Evolutionary conservation across 345 rosid species (phyloP).

Genomic region (Pistacia atlantica): DNA sequence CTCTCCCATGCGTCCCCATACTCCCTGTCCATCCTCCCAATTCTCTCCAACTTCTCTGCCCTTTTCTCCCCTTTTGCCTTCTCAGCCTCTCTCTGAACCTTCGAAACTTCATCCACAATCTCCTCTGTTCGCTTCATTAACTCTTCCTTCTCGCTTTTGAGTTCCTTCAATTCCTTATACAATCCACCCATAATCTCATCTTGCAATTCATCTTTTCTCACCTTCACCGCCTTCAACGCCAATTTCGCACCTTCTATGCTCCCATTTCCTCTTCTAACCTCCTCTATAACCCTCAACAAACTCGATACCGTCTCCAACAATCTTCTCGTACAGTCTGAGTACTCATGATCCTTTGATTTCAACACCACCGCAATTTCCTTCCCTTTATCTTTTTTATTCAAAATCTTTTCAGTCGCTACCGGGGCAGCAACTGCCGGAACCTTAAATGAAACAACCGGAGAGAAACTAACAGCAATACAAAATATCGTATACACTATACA

Average conservation of each 20-base stretch:
- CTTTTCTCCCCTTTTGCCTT: conserved; percentile 36
- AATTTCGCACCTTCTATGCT: conserved; percentile 35
- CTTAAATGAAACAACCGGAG: conserved; percentile 46
- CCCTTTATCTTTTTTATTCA: conserved; percentile 32
- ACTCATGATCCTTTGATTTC: conserved; percentile 50
- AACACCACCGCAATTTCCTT: conserved; percentile 34
- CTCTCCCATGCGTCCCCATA: conserved; percentile 63
- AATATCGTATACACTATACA: conserved; percentile 51
- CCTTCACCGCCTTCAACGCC: conserved; percentile 57
- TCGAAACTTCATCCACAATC: conserved; percentile 47
- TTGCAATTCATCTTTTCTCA: conserved; percentile 62
- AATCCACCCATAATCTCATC: conserved; percentile 62
- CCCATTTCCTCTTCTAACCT: conserved; percentile 59
- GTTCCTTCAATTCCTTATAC: conserved; percentile 43
- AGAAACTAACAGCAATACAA: conserved; percentile 68
- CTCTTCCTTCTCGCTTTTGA: conserved; percentile 52
- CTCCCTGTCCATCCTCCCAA: conserved; percentile 58
- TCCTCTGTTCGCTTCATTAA: conserved; percentile 52
- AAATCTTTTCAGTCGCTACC: conserved; percentile 37
- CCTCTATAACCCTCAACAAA: conserved; percentile 56
- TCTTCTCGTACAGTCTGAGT: conserved; percentile 51
- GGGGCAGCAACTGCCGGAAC: conserved; percentile 59
- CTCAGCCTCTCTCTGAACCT: conserved; percentile 45
- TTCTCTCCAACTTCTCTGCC: conserved; percentile 43
- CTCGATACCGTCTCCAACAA: conserved; percentile 63